Conservation (phyloP, 192 early-diverging fungal species). For the Allomyces javanicus region DNA sequence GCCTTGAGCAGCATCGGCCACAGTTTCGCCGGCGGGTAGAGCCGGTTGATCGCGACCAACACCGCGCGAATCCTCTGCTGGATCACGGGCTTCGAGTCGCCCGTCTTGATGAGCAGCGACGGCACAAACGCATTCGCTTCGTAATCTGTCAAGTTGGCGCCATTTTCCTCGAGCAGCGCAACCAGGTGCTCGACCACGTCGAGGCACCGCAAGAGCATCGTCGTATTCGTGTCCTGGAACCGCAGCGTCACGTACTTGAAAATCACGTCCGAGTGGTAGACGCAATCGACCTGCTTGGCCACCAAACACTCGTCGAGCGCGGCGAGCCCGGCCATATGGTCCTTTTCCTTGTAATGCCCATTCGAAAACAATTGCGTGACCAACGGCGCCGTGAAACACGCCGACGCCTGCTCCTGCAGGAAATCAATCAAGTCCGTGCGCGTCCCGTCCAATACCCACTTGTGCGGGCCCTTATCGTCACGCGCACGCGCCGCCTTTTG, state of each 20-base stretch:
- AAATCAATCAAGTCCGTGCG: slow-evolving; percentile 39
- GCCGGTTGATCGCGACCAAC: slow-evolving; percentile 42
- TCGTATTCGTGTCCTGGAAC: slow-evolving; percentile 83
- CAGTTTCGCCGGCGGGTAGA: slow-evolving; percentile 63
- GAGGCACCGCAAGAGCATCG: slow-evolving; percentile 62
- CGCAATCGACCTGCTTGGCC: slow-evolving; percentile 36
- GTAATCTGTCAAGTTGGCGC: slow-evolving; percentile 50
- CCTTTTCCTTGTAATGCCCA: slow-evolving; percentile 75
- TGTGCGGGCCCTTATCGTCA: slow-evolving; percentile 42
- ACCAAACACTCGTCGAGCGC: slow-evolving; percentile 47
- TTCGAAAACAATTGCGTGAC: slow-evolving; percentile 45
- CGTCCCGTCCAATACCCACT: slow-evolving; percentile 50
- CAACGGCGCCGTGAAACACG: slow-evolving; percentile 37
- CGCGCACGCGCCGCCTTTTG: slow-evolving; percentile 47
- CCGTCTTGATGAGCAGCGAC: slow-evolving; percentile 38
- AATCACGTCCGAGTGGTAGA: slow-evolving; percentile 57
- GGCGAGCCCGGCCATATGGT: slow-evolving; percentile 43
- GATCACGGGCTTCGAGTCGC: slow-evolving; percentile 70
- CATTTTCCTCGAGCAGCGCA: slow-evolving; percentile 35
- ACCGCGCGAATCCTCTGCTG: slow-evolving; percentile 46
- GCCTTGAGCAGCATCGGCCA: slow-evolving; percentile 52
- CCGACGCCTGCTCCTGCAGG: slow-evolving; percentile 37
- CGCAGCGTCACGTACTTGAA: slow-evolving; percentile 74
- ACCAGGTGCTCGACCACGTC: slow-evolving; percentile 62
- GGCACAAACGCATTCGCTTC: slow-evolving; percentile 64